Conservation (phyloP, 2,329 filamentous ascomycete genomes). For the Ceratocystis variospora region DNA sequence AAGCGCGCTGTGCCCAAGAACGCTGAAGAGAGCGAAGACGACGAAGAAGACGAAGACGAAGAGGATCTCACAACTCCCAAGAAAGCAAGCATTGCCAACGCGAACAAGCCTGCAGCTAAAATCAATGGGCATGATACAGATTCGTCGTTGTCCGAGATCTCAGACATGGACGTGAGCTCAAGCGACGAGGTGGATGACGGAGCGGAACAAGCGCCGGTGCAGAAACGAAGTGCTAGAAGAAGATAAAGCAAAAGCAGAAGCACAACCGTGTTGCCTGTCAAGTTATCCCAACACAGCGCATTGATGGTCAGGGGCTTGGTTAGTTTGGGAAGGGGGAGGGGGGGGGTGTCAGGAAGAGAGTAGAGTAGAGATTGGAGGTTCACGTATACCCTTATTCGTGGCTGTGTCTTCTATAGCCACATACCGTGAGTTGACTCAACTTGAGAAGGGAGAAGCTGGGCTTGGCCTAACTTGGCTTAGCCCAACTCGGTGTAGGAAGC, state of each 20-base stretch:
- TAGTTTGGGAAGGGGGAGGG: neutral
- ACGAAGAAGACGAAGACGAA: slow-evolving; percentile 21
- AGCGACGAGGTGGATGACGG: slow-evolving; percentile 3
- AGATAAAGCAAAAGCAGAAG: neutral
- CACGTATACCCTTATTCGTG: slow-evolving; percentile 1
- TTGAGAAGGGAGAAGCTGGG: neutral
- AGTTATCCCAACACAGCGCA: neutral
- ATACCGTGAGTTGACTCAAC: neutral
- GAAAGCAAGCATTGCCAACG: neutral
- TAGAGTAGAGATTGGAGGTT: neutral
- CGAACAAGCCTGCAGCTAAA: neutral
- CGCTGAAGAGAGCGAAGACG: slow-evolving; percentile 20
- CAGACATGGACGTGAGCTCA: slow-evolving; percentile 15
- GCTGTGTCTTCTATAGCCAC: neutral
- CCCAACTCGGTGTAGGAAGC: neutral
- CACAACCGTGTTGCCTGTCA: neutral
- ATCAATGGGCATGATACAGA: slow-evolving; percentile 12
- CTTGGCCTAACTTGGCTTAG: neutral
- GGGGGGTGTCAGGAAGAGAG: neutral
- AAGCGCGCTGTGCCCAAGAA: slow-evolving; percentile 14
- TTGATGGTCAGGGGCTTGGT: neutral
- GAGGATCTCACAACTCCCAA: neutral
- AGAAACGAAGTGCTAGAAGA: slow-evolving; percentile 2
- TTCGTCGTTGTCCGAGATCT: slow-evolving; percentile 18
- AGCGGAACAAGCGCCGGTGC: neutral